Evolutionary conservation across 2,329 filamentous ascomycete genomes (phyloP), one percentile per base, ranked within the genome.

Genomic region (Blastomyces parvus): DNA sequence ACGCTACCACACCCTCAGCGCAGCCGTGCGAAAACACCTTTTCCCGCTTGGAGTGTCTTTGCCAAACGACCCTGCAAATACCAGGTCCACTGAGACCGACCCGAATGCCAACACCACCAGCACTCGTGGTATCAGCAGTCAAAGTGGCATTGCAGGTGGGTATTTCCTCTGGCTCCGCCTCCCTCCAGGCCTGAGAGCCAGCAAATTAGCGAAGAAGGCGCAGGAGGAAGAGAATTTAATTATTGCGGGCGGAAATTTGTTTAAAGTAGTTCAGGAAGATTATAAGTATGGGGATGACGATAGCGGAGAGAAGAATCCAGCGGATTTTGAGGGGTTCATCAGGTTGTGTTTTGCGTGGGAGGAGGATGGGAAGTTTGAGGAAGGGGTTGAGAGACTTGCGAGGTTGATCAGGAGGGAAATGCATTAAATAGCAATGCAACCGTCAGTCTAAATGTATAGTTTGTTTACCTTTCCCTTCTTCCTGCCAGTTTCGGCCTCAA

Each of bases 121-220:
- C 59, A 50, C 38, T 52, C 30, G 25, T 38, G 8, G 36, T 19
- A 13, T 25, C 2, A 14, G 25, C 7, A 61, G 38, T 36, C 73
- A 77, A 62, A 74, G 78, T 42, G 72, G 78, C 3, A 74, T 87
- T 2, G 88, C 87, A 38, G 91, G 91, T 0, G 91, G 91, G 0
- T 96, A 93, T 73, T 96, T 96, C 73, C 79, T 96, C 58, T 96
- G 91, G 91, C 74, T 95, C 33, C 81, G 80, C 1, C 74, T 96
- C 4, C 86, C 87, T 0, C 66, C 73, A 66, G 62, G 71, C 55
- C 76, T 88, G 62, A 78, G 81, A 9, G 85, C 82, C 44, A 76
- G 76, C 40, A 79, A 81, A 8, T 78, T 91, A 40, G 83, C 84
- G 7, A 76, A 80, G 68, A 78, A 79, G 48, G 87, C 87, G 19